These are phyloP conservation scores for Monosporascus sp. DNA, from an alignment of 2,329 filamentous ascomycete species.

Conservation along the genomic window DNA sequence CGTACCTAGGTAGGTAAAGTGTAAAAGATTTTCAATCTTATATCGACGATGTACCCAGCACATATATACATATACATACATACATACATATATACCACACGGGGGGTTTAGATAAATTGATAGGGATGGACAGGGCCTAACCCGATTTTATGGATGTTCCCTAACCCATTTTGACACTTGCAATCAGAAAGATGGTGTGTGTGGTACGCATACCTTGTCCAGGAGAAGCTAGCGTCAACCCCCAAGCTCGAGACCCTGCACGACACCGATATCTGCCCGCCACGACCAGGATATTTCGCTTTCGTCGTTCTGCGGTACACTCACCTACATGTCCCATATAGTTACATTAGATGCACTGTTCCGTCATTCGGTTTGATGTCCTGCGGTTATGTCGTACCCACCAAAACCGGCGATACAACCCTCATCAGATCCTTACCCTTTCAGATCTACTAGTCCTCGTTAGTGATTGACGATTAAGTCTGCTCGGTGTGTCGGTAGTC, in stretches of 20 bases:
- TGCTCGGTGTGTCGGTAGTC: too few species aligned
- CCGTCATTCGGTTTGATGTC: too few species aligned
- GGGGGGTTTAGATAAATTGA: not conserved
- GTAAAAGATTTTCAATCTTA: too few species aligned
- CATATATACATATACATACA: not conserved
- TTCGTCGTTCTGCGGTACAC: not conserved
- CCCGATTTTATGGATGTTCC: not conserved
- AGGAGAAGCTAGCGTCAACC: not conserved
- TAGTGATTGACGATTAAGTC: too few species aligned
- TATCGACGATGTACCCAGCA: too few species aligned
- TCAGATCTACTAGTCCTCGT: too few species aligned
- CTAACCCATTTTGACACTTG: not conserved
- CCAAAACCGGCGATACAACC: too few species aligned
- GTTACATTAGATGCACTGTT: too few species aligned
- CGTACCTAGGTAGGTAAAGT: too few species aligned
- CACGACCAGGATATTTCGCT: not conserved
- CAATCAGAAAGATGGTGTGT: not conserved
- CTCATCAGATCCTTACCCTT: too few species aligned
- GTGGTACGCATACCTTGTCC: not conserved
- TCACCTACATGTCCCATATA: not conserved
- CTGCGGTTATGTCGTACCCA: too few species aligned
- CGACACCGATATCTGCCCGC: not conserved
- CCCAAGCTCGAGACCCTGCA: not conserved
- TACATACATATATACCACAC: not conserved
- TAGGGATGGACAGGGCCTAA: not conserved